A percentile compares a stretch with the other conserved stretches of the same genome.
Evolutionary conservation across 2,329 filamentous ascomycete species (phyloP).

Genomic region (Verticillium dahliae): DNA sequence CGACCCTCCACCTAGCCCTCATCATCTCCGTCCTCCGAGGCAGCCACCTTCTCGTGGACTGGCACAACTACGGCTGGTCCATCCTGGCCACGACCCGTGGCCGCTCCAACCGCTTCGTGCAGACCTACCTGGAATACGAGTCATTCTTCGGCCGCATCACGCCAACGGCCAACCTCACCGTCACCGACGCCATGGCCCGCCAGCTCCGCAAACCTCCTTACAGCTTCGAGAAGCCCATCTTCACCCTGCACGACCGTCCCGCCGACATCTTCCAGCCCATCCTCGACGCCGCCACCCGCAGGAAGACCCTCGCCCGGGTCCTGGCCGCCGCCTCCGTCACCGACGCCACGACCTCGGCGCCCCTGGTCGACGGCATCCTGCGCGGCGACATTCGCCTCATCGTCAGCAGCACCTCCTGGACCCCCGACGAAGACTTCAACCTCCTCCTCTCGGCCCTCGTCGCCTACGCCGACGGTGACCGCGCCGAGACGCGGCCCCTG

Average conservation of each 20-base stretch:
- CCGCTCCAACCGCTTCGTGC: slow-evolving; percentile 65
- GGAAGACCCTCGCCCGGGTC: slow-evolving; percentile 34
- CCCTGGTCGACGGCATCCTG: slow-evolving; percentile 41
- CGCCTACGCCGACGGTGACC: slow-evolving; percentile 56
- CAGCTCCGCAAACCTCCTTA: slow-evolving; percentile 62
- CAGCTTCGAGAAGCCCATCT: slow-evolving; percentile 54
- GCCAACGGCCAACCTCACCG: slow-evolving; percentile 69
- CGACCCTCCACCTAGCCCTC: slow-evolving; percentile 72
- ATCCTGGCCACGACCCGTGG: slow-evolving; percentile 65
- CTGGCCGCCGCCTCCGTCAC: slow-evolving; percentile 62
- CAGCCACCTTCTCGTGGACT: slow-evolving; percentile 83
- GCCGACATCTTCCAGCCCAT: slow-evolving; percentile 75
- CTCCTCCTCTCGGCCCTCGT: slow-evolving; percentile 79
- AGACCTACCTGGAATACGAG: slow-evolving; percentile 73
- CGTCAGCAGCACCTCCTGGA: slow-evolving; percentile 96
- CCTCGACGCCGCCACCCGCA: slow-evolving; percentile 32
- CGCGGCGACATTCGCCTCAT: slow-evolving; percentile 59
- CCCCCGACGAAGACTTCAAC: slow-evolving; percentile 89
- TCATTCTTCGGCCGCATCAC: slow-evolving; percentile 61
- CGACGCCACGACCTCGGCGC: slow-evolving; percentile 34
- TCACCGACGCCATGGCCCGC: slow-evolving; percentile 81
- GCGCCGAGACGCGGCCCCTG: slow-evolving; percentile 44
- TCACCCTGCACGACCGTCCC: slow-evolving; percentile 81
- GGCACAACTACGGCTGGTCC: slow-evolving; percentile 98
- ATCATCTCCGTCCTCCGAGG: slow-evolving; percentile 69